These are phyloP conservation scores for Trichoderma hamatum DNA, from an alignment of 2,329 filamentous ascomycete genomes.

Conservation along the genomic window DNA sequence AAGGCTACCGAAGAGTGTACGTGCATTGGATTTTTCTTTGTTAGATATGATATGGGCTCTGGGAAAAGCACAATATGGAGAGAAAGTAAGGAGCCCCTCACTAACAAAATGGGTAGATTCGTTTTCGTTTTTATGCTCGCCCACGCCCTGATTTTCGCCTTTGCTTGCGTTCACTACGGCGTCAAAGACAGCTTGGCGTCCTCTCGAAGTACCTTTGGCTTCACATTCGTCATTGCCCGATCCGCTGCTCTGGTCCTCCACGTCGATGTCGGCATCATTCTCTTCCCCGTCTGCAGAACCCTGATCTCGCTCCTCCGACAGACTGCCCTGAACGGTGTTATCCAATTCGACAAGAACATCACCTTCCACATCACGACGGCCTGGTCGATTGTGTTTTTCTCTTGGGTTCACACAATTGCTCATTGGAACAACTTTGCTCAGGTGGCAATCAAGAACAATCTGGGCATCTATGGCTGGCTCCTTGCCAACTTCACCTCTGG, in stretches of 20 bases:
- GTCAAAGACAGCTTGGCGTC: conserved; percentile 73
- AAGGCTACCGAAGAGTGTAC: conserved; percentile 79
- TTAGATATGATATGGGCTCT: not conserved
- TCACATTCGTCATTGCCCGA: conserved; percentile 77
- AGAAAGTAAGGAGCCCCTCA: not conserved
- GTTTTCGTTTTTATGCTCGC: conserved; percentile 74
- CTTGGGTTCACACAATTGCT: conserved; percentile 82
- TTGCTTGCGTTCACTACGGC: conserved; percentile 78
- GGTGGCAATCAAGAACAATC: conserved; percentile 72
- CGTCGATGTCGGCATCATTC: conserved; percentile 77
- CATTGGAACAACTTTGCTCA: conserved; percentile 88
- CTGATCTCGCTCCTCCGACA: conserved; percentile 79
- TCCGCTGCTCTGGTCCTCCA: conserved; percentile 76
- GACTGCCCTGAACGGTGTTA: conserved; percentile 81
- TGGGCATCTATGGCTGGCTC: conserved; percentile 78
- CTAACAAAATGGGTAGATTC: conserved; percentile 55
- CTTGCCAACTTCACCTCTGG: conserved; percentile 77
- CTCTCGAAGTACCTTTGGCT: conserved; percentile 69
- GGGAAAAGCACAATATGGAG: not conserved
- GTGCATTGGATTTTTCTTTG: conserved; percentile 39
- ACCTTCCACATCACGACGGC: conserved; percentile 84
- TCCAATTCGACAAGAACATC: conserved; percentile 89
- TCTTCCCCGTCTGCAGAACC: conserved; percentile 82
- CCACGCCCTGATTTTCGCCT: conserved; percentile 76
- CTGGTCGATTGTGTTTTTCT: conserved; percentile 88